Evolutionary conservation across 768 basidiomycete species (phyloP).

Genomic region (Pleurotus sapidus): DNA sequence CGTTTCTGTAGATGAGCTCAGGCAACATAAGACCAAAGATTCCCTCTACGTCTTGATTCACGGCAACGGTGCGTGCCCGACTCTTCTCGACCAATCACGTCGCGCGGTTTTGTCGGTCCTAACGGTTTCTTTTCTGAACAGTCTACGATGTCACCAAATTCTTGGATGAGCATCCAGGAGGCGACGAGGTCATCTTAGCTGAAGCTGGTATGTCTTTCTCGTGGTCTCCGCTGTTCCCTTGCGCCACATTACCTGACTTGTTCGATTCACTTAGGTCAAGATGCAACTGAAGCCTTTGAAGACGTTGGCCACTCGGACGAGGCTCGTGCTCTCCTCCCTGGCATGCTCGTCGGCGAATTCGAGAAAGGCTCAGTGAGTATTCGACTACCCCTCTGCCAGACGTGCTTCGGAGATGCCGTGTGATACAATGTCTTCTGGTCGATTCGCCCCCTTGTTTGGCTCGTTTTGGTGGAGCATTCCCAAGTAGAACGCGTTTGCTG

Average conservation of each 20-base stretch:
- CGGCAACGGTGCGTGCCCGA: constrained; percentile 63
- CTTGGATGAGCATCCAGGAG: constrained; percentile 98
- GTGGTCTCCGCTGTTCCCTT: constrained; percentile 5
- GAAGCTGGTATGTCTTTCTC: constrained; percentile 71
- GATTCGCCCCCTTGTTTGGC: not conserved
- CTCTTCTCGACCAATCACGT: constrained; percentile 29
- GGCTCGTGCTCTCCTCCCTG: constrained; percentile 80
- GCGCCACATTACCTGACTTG: constrained; percentile 3
- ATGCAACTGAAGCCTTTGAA: constrained; percentile 98
- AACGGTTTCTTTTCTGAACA: constrained; percentile 26
- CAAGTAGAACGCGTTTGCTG: too few relatives aligned
- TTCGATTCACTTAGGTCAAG: constrained; percentile 58
- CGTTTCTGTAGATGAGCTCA: constrained; percentile 73
- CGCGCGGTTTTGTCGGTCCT: constrained; percentile 24
- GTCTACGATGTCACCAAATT: constrained; percentile 95
- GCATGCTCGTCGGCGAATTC: constrained; percentile 80
- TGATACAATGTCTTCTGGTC: constrained; percentile 7
- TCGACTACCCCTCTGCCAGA: constrained; percentile 6
- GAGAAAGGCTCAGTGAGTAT: constrained; percentile 62
- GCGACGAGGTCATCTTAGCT: constrained; percentile 94
- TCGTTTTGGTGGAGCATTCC: too few relatives aligned
- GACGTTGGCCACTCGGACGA: constrained; percentile 99
- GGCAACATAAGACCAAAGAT: constrained; percentile 71
- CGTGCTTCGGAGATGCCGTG: constrained; percentile 1
- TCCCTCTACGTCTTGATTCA: constrained; percentile 80